Evolutionary conservation across 164 flowering plant genomes (phyloP), one percentile per base, ranked within the genome.

Genomic region (Warburgia ugandensis): DNA sequence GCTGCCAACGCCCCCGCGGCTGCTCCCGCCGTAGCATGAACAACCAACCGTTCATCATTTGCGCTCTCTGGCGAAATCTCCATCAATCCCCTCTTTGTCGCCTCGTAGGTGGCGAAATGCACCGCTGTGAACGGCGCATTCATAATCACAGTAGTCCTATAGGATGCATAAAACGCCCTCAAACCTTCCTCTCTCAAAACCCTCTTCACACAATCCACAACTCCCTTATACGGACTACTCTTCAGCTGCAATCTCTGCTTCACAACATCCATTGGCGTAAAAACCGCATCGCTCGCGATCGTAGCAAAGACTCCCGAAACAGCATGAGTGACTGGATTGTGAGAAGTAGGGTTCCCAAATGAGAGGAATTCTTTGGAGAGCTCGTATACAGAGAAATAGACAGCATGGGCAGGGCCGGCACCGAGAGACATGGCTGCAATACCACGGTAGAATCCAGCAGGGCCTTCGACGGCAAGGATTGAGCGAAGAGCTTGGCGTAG

Each of bases 241-340:
- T 58, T 49, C 64, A 82, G 43, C 64, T 79, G 89, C 72, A 82
- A 52, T 60, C 89, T 63, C 64, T 79, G 89, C 60, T 82, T 82
- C 71, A 82, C 89, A 68, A 82, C 48, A 42, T 82, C 89, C 89
- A 82, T 79, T 1, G 85, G 89, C 21, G 84, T 82, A 6, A 77
- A 45, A 43, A 82, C 85, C 0, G 89, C 83, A 36, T 82, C 89
- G 48, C 89, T 79, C 0, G 83, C 69, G 5, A 79, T 73, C 1
- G 85, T 82, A 1, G 89, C 83, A 3, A 54, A 54, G 6, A 82
- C 79, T 0, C 89, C 89, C 0, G 89, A 66, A 12, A 36, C 68
- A 0, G 89, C 89, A 43, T 82, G 89, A 1, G 75, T 81, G 1
- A 45, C 46, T 1, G 78, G 56, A 30, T 61, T 72, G 36, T 35